Evolutionary conservation across 2,329 filamentous ascomycete species (phyloP).

Genomic region (Tolypocladium ovalisporum): DNA sequence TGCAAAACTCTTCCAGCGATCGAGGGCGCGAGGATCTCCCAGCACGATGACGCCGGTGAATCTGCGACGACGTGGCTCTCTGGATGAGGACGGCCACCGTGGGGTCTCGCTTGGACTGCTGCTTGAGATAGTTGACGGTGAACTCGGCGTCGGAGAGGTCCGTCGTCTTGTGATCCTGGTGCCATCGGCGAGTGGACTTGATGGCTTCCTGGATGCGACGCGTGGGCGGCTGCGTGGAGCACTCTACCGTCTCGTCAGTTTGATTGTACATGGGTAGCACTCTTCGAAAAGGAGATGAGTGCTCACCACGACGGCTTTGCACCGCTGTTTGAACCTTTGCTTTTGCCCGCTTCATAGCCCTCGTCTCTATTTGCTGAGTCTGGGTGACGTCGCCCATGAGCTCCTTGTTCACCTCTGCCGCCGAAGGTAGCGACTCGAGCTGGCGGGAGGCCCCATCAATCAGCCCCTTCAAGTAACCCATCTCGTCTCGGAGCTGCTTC

Average conservation of each 20-base stretch:
- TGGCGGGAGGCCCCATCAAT: slow-evolving; percentile 12
- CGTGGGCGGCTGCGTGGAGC: slow-evolving; percentile 4
- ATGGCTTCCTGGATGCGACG: slow-evolving; percentile 22
- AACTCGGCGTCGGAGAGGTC: slow-evolving; percentile 18
- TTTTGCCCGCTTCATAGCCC: not conserved
- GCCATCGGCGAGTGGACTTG: slow-evolving; percentile 26
- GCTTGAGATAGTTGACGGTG: slow-evolving; percentile 19
- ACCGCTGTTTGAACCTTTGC: not conserved
- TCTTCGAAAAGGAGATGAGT: too few relatives aligned
- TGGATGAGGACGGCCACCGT: slow-evolving; percentile 22
- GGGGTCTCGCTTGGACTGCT: slow-evolving; percentile 24
- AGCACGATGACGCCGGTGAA: slow-evolving; percentile 6
- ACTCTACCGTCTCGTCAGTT: not conserved
- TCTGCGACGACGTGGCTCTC: slow-evolving; percentile 15
- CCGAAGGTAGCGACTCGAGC: slow-evolving; percentile 11
- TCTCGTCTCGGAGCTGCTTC: slow-evolving; percentile 9
- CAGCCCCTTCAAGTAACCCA: slow-evolving; percentile 11
- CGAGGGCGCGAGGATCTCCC: slow-evolving; percentile 7
- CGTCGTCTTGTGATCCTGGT: slow-evolving; percentile 25
- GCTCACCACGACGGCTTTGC: not conserved
- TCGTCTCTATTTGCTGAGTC: not conserved
- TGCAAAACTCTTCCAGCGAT: slow-evolving; percentile 22
- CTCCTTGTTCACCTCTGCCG: slow-evolving; percentile 9
- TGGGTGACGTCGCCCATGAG: not conserved
- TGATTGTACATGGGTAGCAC: not conserved